Base-by-base conservation (phyloP, 305 asterid species). In the Euphrasia arctica region DNA sequence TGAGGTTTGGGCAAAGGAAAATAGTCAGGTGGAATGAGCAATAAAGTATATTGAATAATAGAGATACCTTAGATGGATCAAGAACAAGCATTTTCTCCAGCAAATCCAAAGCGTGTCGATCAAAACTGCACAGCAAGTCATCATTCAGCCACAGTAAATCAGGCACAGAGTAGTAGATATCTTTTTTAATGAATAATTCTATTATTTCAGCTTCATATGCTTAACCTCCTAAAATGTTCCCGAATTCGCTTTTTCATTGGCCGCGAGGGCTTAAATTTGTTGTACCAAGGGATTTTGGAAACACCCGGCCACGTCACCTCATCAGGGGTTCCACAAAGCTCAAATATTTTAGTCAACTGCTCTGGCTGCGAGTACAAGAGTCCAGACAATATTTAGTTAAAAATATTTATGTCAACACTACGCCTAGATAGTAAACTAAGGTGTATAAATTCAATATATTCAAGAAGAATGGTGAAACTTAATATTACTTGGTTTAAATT, bases 301-400 rank as follows among this genome's bases (percentile, higher is more conserved):
- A 93, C 97, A 65, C 97, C 97, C 60, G 99, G 97, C 99, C 99
- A 93, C 10, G 79, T 79, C 67, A 82, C 60, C 80, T 93, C 99
- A 77, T 93, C 99, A 58, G 99, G 99, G 57, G 91, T 75, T 63
- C 99, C 99, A 80, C 99, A 93, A 71, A 93, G 96, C 83, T 93
- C 96, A 70, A 74, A 93, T 76, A 93, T 93, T 80, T 18, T 87
- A 76, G 71, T 86, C 70, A 93, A 78, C 80, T 93, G 99, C 62
- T 93, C 99, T 15, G 95, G 90, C 99, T 93, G 84, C 75, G 78
- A 70, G 6, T n/a, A 58, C 65, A 41, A 71, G 48, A 52, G 43
- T 45, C 58, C 34, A 43, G 22, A 56, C 32, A 27, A 36, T 36
- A 61, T 54, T 36, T 62, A 52, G 58, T 22, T 63, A 29, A 25